A percentile compares a stretch with the other conserved stretches of the same genome.
phyloP scores from a whole-genome alignment of 768 basidiomycete genomes.

The Rhodotorula toruloides region DNA sequence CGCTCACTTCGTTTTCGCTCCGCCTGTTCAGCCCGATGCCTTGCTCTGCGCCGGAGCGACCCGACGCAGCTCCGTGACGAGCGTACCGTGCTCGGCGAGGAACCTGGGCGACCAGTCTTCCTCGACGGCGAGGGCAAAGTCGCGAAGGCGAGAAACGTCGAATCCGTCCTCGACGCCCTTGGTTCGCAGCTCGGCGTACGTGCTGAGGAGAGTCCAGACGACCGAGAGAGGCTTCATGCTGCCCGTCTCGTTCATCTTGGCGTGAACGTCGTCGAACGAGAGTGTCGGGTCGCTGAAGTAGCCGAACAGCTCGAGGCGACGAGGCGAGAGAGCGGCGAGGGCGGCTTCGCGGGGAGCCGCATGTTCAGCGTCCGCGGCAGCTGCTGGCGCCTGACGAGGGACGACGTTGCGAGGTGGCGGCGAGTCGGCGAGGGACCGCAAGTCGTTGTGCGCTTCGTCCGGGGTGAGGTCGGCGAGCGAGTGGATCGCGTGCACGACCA shows the following conservation, averaged over 20 bases:
- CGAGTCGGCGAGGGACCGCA: neutral
- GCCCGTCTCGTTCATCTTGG: conserved; percentile 2
- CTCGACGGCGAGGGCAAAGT: neutral
- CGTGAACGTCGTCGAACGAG: neutral
- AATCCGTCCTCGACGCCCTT: conserved; percentile 2
- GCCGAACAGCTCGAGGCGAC: conserved; percentile 11
- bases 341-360: neutral
- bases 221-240: conserved; percentile 8
- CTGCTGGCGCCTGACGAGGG: neutral
- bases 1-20: too few species aligned
- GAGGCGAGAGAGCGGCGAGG: neutral
- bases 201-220: conserved; percentile 13
- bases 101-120: neutral
- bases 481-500: conserved; percentile 2
- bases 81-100: neutral
- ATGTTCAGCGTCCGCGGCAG: neutral
- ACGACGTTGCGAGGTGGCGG: neutral
- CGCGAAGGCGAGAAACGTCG: conserved; percentile 11
- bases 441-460: neutral
- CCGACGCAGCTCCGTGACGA: too few species aligned
- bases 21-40: too few species aligned
- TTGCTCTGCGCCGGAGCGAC: too few species aligned
- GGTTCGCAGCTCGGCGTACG: neutral
- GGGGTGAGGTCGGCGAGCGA: neutral
- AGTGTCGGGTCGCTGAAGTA: conserved; percentile 11